A percentile compares a stretch with the other conserved stretches of the same genome.
Conservation (phyloP, 208 protist genomes). For the Tetramitus jugosus region DNA sequence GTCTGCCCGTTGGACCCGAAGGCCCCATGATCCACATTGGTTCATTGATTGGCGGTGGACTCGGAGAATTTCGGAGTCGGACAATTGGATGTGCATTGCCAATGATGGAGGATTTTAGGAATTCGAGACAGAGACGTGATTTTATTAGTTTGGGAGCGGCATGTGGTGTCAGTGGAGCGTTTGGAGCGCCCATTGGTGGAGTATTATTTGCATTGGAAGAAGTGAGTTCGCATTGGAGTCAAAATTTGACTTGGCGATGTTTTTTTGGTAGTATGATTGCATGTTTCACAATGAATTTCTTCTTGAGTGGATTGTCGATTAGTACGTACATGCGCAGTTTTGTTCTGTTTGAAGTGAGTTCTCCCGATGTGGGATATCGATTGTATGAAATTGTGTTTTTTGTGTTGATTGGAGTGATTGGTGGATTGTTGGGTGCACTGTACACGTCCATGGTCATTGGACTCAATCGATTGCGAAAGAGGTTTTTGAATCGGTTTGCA, state of each 20-base stretch:
- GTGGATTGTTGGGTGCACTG: background rate
- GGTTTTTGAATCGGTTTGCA: too few relatives aligned
- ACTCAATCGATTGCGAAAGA: too few relatives aligned
- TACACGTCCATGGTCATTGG: background rate
- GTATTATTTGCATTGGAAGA: constrained; percentile 91
- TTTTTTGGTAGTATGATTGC: constrained; percentile 79
- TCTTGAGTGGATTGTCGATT: constrained; percentile 24
- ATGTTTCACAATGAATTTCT: constrained; percentile 32
- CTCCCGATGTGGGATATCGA: background rate
- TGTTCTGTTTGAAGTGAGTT: background rate
- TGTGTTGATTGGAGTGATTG: background rate
- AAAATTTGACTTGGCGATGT: constrained; percentile 73
- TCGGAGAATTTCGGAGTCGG: constrained; percentile 73
- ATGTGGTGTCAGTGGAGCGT: constrained; percentile 84
- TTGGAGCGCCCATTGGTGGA: constrained; percentile 85
- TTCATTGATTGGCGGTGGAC: constrained; percentile 77
- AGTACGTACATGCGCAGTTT: too few relatives aligned
- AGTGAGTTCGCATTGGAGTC: constrained; percentile 76
- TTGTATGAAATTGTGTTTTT: background rate
- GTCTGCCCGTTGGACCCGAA: constrained; percentile 81
- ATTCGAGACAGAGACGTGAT: constrained; percentile 62
- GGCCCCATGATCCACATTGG: constrained; percentile 89
- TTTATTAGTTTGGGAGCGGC: constrained; percentile 84
- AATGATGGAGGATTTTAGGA: constrained; percentile 31
- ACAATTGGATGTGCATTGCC: constrained; percentile 52